A percentile compares a stretch with the other conserved stretches of the same genome.
Evolutionary conservation across 2,329 filamentous ascomycete genomes (phyloP).

Genomic region (Conoideocrella luteorostrata): DNA sequence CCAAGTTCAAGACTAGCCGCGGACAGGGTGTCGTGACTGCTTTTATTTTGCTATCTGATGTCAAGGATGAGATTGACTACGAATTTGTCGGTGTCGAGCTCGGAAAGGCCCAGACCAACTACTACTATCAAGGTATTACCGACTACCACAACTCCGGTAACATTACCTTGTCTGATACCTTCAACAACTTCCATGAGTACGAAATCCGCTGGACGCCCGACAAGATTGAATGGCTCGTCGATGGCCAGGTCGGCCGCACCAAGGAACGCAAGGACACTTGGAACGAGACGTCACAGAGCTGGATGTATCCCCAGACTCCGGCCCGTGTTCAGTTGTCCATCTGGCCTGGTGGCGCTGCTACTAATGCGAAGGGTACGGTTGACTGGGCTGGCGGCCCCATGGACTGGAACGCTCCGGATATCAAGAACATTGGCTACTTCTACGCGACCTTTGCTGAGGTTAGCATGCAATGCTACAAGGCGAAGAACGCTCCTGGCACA

Average conservation of each 20-base stretch:
- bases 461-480: constrained; percentile 78
- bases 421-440: constrained; percentile 81
- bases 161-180: constrained; percentile 64
- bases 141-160: constrained; percentile 75
- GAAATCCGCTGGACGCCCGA: constrained; percentile 92
- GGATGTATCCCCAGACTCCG: constrained; percentile 85
- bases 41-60: constrained; percentile 91
- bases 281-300: constrained; percentile 77
- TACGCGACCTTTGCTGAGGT: constrained; percentile 75
- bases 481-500: constrained; percentile 53
- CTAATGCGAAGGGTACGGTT: constrained; percentile 78
- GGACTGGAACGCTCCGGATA: constrained; percentile 72
- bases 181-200: constrained; percentile 77
- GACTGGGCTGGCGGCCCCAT: constrained; percentile 88
- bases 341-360: constrained; percentile 81
- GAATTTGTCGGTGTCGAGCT: constrained; percentile 86
- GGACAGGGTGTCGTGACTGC: constrained; percentile 90
- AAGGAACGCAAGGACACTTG: constrained; percentile 74
- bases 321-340: constrained; percentile 87
- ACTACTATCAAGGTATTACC: constrained; percentile 90
- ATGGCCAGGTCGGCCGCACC: constrained; percentile 70
- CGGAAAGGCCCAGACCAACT: constrained; percentile 80
- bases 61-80: constrained; percentile 98
- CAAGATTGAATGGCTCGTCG: constrained; percentile 76
- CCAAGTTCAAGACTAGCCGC: constrained; percentile 75